Evolutionary conservation across 2,329 filamentous ascomycete genomes (phyloP), one percentile per base, ranked within the genome.

Genomic region (Didymellaceae sp.): DNA sequence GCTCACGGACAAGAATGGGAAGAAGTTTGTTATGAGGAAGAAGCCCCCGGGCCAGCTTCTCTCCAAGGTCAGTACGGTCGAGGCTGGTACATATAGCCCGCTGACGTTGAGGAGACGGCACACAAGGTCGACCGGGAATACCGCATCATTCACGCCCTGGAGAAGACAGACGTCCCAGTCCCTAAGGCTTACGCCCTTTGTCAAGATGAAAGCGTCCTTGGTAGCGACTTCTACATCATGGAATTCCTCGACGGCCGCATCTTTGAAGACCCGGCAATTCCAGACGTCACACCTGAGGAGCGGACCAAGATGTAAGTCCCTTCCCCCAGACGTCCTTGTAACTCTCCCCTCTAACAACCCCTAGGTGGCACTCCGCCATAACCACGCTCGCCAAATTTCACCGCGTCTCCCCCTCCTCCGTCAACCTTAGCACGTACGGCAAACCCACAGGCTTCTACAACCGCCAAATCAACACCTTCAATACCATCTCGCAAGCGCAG

Each of bases 111-210:
- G 13, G 40, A 91, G 77, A 93, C 93, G 2, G 94, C 94, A 8
- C 94, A 99, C 78, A 89, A 93, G 73, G 93, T 99, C 67, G 94
- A 99, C 77, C 89, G 94, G 65, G 94, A 99, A 76, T 94, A 94
- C 77, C 86, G 88, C 66, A 89, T 97, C 68, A 89, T 97, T 67
- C 85, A 90, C 70, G 92, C 93, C 2, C 82, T 97, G 24, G 84
- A 86, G 57, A 78, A 76, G 45, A 95, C 90, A 16, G 86, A 90
- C 69, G 91, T 97, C 7, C 90, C 92, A 0, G 91, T 96, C 0
- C 94, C 94, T 4, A 87, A 83, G 71, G 85, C 90, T 9, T 88
- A 91, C 72, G 88, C 87, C 66, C 82, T 97, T 14, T 99, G 94
- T 76, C 88, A 95, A 73, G 92, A 97, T 75, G 78, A 80, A 31